Base-by-base conservation (phyloP, 108 stramenopile genomes). In the Fistulifera pelliculosa region DNA sequence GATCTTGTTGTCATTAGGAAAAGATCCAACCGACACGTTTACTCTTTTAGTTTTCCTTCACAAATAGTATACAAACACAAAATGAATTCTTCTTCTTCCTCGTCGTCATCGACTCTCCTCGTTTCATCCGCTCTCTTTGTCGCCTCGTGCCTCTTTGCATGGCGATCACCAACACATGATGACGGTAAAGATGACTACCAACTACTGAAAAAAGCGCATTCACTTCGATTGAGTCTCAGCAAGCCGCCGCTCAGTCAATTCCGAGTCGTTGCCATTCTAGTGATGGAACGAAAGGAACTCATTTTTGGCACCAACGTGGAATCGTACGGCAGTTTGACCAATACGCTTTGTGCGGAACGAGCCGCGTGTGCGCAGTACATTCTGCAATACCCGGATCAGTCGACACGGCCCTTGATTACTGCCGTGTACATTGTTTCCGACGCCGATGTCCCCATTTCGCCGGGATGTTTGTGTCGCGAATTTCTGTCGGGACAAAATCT, bases 341-440 rank as follows among this genome's bases (percentile, higher is more conserved):
- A 80, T 13, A 76, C 89, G 8, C 85, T 94, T 45, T 91, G 93
- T 54, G 93, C 93, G n/a, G 93, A 94, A 68, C 80, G 93, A 38
- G 71, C 87, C 6, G 90, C 89, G 0, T 55, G 88, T 45, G 70
- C 85, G 48, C 83, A 85, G 62, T 54, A 38, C 55, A 58, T 17
- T 64, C 3, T 54, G 6, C n/a, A 22, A 18, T 26, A 54, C 16
- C 27, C 14, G 41, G 11, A 22, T 10, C 56, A 41, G 15, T 2
- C 6, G 8, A 44, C 44, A 13, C 41, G n/a, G 4, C 56, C 41
- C 41, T 24, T 15, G 16, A 25, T 57, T 41, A 4, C n/a, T 18
- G 13, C 18, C 41, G 19, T 60, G 8, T 60, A 60, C 58, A 49
- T 76, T 62, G 77, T 81, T 22, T 85, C 90, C 2, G 94, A 95